A percentile compares a stretch with the other conserved stretches of the same genome.
Evolutionary conservation across 176 grass and related monocot genomes (phyloP).

Genomic region (Cymbopogon citratus): DNA sequence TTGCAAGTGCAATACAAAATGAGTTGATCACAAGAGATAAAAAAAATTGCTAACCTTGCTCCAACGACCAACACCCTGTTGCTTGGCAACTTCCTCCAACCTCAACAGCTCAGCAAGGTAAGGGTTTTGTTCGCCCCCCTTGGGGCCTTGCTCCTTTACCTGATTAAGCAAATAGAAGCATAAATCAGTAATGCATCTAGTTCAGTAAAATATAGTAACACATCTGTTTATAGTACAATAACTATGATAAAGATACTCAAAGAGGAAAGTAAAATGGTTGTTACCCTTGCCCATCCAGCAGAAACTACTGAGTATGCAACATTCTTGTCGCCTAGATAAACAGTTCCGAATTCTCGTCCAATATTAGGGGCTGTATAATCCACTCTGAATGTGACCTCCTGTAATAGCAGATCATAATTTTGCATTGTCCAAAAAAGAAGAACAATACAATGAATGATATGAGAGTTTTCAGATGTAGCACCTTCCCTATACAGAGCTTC

Average conservation of each 20-base stretch:
- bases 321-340: slow-evolving; percentile 88
- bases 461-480: slow-evolving; percentile 13
- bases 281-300: slow-evolving; percentile 93
- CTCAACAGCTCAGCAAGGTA: slow-evolving; percentile 57
- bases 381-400: slow-evolving; percentile 94
- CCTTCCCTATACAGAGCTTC: slow-evolving; percentile 89
- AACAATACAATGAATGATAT: not conserved
- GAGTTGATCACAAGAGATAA: not conserved
- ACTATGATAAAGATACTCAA: not conserved
- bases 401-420: slow-evolving; percentile 29
- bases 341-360: slow-evolving; percentile 88
- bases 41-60: slow-evolving; percentile 59
- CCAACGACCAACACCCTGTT: slow-evolving; percentile 91
- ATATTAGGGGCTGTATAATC: slow-evolving; percentile 82
- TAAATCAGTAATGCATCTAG: not conserved
- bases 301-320: slow-evolving; percentile 67
- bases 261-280: not conserved
- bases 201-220: not conserved
- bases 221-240: not conserved
- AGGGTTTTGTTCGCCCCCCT: slow-evolving; percentile 66
- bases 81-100: slow-evolving; percentile 84
- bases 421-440: not conserved
- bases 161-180: slow-evolving; percentile 25
- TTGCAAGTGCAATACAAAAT: slow-evolving; percentile 4
- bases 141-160: slow-evolving; percentile 77